Evolutionary conservation across 163 green algal species (phyloP), one percentile per base, ranked within the genome.

Genomic region (Coccomyxa subellipsoidea): DNA sequence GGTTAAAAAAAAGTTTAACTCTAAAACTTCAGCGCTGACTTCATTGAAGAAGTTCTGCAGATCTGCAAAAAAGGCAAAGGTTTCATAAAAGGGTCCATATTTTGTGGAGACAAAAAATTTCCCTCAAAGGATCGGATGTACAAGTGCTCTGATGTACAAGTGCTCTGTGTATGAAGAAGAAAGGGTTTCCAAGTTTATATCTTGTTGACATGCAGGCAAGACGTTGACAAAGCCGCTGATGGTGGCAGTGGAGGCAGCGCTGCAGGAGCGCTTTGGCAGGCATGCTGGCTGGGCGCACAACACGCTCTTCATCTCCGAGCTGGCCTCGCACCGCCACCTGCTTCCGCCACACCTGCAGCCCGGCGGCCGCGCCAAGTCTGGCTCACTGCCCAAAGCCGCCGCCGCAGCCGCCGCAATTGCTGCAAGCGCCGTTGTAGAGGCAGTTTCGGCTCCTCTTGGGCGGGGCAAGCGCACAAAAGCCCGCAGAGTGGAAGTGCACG

Each of bases 231-330:
- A 79, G 40, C 80, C 80, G 80, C 69, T 85, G 12, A 87, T 83
- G 76, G 29, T 34, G 7, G 77, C 84, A 8, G 84, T 90, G n/a
- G 76, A 88, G 84, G 54, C 69, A 4, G 88, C 88, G 0, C 88
- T 93, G 47, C 73, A 84, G 6, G 47, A 79, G 9, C 66, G 75
- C 8, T 93, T 93, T 87, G 90, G 90, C 2, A 32, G 76, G 0
- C 83, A 89, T 69, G 87, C 87, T 0, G 90, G 90, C 78, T 93
- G 90, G 90, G 90, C 90, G 32, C 90, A 93, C 83, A 92, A 91
- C 69, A 85, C 84, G 18, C 85, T 93, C 3, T 93, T 93, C 86
- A 90, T 93, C 36, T 83, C 84, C 47, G 69, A 77, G 21, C 78
- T 84, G 34, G 59, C 81, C 70, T 37, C 66, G 39, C 35, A 84